Conservation (phyloP, 257 asterid genomes). For the Jacaranda mimosifolia region DNA sequence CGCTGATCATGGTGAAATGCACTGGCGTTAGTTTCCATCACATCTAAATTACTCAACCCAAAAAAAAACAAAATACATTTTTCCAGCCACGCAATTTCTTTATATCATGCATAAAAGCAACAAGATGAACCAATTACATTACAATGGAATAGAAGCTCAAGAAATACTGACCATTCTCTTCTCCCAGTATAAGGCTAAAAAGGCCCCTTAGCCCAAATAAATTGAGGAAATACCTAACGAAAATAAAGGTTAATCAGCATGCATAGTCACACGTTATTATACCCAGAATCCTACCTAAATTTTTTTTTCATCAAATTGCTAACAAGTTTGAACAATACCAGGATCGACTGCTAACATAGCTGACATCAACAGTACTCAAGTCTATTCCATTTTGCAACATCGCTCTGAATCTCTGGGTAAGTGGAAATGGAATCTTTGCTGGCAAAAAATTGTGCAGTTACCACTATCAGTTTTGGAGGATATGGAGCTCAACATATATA, state of each 20-base stretch:
- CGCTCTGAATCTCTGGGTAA: slow-evolving; percentile 84
- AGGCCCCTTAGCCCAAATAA: slow-evolving; percentile 81
- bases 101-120: neutral
- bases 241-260: slow-evolving; percentile 16
- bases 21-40: slow-evolving; percentile 26
- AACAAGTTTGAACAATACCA: slow-evolving; percentile 50
- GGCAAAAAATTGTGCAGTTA: slow-evolving; percentile 29
- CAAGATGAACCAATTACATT: neutral
- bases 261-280: neutral
- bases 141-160: neutral
- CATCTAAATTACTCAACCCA: neutral
- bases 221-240: slow-evolving; percentile 78
- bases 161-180: slow-evolving; percentile 69
- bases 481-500: neutral
- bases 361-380: slow-evolving; percentile 85
- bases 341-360: slow-evolving; percentile 88
- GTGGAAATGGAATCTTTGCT: slow-evolving; percentile 84
- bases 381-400: slow-evolving; percentile 87
- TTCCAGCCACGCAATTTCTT: neutral
- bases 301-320: neutral
- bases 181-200: slow-evolving; percentile 82
- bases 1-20: slow-evolving; percentile 47
- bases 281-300: slow-evolving; percentile 9
- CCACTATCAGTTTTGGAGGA: slow-evolving; percentile 16
- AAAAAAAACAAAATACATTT: neutral